phyloP scores from a whole-genome alignment of 2,329 filamentous ascomycete genomes.

The Pseudogymnoascus sp. region DNA sequence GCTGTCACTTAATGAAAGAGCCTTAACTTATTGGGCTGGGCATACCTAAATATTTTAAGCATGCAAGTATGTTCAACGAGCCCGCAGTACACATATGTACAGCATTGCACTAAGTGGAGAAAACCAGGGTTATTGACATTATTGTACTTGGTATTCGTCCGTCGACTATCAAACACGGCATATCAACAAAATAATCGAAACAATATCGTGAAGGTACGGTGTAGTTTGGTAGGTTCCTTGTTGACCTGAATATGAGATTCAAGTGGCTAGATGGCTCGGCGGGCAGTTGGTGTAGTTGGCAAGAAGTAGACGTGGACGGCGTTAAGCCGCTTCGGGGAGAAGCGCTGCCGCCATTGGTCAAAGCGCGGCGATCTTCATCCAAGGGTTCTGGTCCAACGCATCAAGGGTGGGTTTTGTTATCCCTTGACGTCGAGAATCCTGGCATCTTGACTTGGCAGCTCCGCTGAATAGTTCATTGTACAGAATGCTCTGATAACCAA shows the following conservation, averaged over 20 bases:
- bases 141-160: neutral
- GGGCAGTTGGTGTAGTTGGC: neutral
- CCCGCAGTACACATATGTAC: neutral
- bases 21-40: constrained; percentile 1
- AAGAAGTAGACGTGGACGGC: neutral
- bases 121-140: constrained; percentile 4
- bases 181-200: neutral
- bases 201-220: neutral
- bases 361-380: neutral
- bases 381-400: neutral
- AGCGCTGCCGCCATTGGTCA: neutral
- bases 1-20: neutral
- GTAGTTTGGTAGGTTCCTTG: neutral
- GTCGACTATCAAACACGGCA: neutral
- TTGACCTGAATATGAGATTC: neutral
- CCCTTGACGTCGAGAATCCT: neutral
- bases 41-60: neutral
- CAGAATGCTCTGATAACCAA: neutral
- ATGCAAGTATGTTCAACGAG: neutral
- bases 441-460: neutral
- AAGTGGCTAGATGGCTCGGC: neutral
- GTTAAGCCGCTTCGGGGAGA: constrained; percentile 1
- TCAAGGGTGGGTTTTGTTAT: neutral
- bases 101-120: neutral
- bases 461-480: neutral